Evolutionary conservation across 768 basidiomycete genomes (phyloP), one percentile per base, ranked within the genome.

Genomic region (Pleurotus eryngii): DNA sequence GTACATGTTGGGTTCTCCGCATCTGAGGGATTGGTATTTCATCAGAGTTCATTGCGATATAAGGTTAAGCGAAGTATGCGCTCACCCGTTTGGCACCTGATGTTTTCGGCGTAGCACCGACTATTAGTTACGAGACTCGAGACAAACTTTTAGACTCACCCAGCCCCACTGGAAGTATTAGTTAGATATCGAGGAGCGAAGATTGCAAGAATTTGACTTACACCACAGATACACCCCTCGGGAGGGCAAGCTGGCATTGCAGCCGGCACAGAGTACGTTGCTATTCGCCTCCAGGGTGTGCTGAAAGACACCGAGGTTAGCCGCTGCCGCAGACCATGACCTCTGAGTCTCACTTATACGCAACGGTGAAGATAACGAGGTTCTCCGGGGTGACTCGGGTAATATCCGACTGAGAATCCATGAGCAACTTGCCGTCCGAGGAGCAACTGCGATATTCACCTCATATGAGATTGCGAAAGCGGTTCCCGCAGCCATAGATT

Each of bases 1-100:
- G 60, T 78, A 80, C 64, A 80, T 80, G 60, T 78, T 78, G 2
- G 76, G 73, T 57, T 72, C 68, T 5, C 77, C 78, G 53, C 77
- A 77, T 1, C 72, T 71, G 37, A 64, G 53, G 0, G n/a, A 18
- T 12, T 9, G 37, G 35, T 55, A 26, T n/a, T 53, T 6, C 24
- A 45, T 53, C 47, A 18, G 30, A 43, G 15, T 46, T 40, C 40
- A 18, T 30, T 47, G 40, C 35, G 46, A 22, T 37, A 58, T 37
- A 56, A 57, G 50, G 60, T 35, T 57, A 5, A 62, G 59, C 5
- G 66, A 9, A 20, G 37, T 39, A 49, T 22, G 42, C 35, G 48
- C 35, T 30, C n/a, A 63, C 47, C 65, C 65, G 30, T 69, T 66
- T 7, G 67, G 58, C 14, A 68, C 63, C 68, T 66, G 30, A 9